Base-by-base conservation (phyloP, 1,139 yeast species). In the Magnusiomyces sp. region DNA sequence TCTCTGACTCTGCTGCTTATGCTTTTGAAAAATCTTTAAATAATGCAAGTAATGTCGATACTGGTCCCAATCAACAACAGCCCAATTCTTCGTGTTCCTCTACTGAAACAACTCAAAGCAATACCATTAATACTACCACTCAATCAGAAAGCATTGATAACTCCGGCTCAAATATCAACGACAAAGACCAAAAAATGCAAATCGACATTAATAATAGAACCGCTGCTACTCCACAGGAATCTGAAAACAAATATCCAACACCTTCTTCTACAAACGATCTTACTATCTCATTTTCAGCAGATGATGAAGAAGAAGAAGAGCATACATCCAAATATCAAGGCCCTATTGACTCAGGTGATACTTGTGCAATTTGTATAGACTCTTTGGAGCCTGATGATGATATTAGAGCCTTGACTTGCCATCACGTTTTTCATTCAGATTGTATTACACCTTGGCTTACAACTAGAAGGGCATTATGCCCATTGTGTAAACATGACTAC, bases 381-480 rank as follows among this genome's bases (percentile, higher is more conserved):
- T 62, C 69, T 5, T 73, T 83, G 50, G 85, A 80, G 55, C 76
- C 77, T 46, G 81, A 77, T 11, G 88, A 83, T 53, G 65, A 69
- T 2, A 86, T 86, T 0, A 75, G 95, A 51, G 92, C 89, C 0
- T 71, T 86, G 46, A 69, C 83, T 16, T 86, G 95, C 68, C 88
- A 89, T 10, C 95, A 86, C 66, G 92, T 84, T 1, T 86, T 81
- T 72, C 95, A 86, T 62, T 75, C 82, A 10, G 81, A 74, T 23
- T 86, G 95, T 66, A 72, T 86, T 48, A 89, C 83, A 55, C 90
- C 90, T 1, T 86, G 95, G 95, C 69, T 86, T 48, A 81, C 80
- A 1, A 77, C 77, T 54, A 70, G 94, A 56, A 73, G 83, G 51
- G 94, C 90, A 0, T 81, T 87, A 58, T 86, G 95, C 62, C 95